Base-by-base conservation (phyloP, 140 eudicot genomes). In the Stevia rebaudiana region DNA sequence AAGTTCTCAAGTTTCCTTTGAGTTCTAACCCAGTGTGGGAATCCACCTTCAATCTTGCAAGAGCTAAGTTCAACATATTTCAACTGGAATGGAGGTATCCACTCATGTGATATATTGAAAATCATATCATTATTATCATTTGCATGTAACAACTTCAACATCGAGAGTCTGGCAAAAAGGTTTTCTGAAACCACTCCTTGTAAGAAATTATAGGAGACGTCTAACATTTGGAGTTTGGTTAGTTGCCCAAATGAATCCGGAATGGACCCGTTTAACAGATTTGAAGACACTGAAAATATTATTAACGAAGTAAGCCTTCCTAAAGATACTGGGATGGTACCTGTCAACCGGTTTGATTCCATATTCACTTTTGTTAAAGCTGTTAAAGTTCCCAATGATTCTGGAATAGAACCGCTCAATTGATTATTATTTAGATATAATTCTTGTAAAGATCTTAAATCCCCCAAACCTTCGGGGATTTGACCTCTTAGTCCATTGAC, bases 381-480 rank as follows among this genome's bases (percentile, higher is more conserved):
- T 50, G 57, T 3, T 50, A 22, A 31, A 0, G 25, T 15, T 15
- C 63, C 63, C 3, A 56, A 56, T 15, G 57, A 50, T 50, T 50
- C 57, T 31, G 23, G 63, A 33, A 31, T 22, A 12, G 4, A 77
- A 24, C 81, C 67, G 61, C 3, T 50, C 9, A 68, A 63, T 2
- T 60, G 25, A 63, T n/a, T 15, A 61, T 39, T 0, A 39, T 12
- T 8, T 21, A 50, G 16, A 50, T 50, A 0, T 50, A 50, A 3
- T 50, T 0, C 8, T 51, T 23, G 6, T 23, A 51, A 23, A 11
- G 4, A 3, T 12, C 54, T 28, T 17, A 71, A 40, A 18, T 6
- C 39, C 11, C 67, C 60, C 0, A 59, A 8, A 35, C 8, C 39
- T 35, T 35, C 9, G 6, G 37, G 61, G 61, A 54, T 28, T 17